Evolutionary conservation across 495 filamentous ascomycete genomes (phyloP).

Genomic region (Penicillium desertorum): DNA sequence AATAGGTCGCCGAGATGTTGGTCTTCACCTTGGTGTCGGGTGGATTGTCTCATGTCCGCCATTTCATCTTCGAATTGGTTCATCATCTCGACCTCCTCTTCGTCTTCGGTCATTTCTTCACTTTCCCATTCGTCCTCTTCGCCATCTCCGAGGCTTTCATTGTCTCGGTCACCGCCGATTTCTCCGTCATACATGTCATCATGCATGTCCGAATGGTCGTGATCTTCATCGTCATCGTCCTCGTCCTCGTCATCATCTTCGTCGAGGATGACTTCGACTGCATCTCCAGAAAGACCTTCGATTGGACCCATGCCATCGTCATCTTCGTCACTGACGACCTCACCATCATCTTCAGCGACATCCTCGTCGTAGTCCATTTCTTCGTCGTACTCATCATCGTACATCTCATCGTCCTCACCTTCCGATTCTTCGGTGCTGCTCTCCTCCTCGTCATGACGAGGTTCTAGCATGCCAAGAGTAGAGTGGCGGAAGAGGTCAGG

Average conservation of each 20-base stretch:
- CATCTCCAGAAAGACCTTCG: conserved; percentile 80
- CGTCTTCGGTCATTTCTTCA: conserved; percentile 54
- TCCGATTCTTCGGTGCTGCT: conserved; percentile 64
- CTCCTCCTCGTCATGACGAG: conserved; percentile 73
- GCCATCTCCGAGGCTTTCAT: conserved; percentile 58
- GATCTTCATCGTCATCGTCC: conserved; percentile 67
- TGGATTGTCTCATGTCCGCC: conserved; percentile 68
- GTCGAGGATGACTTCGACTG: conserved; percentile 82
- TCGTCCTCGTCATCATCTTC: conserved; percentile 64
- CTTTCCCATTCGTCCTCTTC: conserved; percentile 62
- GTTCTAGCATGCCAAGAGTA: conserved; percentile 91
- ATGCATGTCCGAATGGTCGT: conserved; percentile 57
- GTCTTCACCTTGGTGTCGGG: conserved; percentile 58
- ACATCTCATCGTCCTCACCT: conserved; percentile 81
- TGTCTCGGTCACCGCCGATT: conserved; percentile 62
- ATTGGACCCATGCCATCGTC: conserved; percentile 81
- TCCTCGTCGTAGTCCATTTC: conserved; percentile 92
- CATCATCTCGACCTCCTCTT: conserved; percentile 57
- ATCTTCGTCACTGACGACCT: conserved; percentile 86
- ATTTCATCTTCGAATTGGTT: conserved; percentile 49
- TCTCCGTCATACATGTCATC: conserved; percentile 54
- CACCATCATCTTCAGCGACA: conserved; percentile 70
- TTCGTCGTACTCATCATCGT: conserved; percentile 78
- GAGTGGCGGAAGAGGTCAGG: conserved; percentile 97
- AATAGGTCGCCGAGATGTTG: conserved; percentile 43